These are phyloP conservation scores for Phyllosticta ampelicida DNA, from an alignment of 2,329 filamentous ascomycete species.

Conservation along the genomic window DNA sequence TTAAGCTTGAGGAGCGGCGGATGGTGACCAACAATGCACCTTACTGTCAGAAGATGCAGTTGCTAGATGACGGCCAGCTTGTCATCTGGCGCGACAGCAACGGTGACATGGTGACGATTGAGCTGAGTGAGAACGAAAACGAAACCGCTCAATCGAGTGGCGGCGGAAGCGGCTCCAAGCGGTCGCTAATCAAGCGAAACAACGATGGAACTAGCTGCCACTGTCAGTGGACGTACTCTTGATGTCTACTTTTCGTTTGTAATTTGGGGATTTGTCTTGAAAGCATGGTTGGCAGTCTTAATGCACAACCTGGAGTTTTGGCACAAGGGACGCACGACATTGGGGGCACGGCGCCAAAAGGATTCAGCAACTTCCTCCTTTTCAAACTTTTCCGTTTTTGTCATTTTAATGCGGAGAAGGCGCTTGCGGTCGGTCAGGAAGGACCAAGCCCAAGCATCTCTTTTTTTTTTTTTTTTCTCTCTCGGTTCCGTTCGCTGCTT, in stretches of 20 bases:
- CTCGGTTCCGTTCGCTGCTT: not conserved
- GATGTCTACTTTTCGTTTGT: not conserved
- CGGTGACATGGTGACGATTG: conserved; percentile 1
- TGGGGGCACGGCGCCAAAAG: not conserved
- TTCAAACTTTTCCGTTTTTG: not conserved
- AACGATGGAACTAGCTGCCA: conserved; percentile 6
- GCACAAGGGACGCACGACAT: not conserved
- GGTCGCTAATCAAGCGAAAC: conserved; percentile 1
- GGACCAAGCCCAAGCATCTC: not conserved
- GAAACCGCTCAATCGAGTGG: not conserved
- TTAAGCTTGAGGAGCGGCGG: conserved; percentile 58
- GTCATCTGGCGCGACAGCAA: conserved; percentile 6
- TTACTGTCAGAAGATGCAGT: conserved; percentile 55
- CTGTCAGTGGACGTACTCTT: conserved; percentile 10
- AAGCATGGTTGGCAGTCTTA: not conserved
- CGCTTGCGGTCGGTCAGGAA: not conserved
- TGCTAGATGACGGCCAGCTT: conserved; percentile 42
- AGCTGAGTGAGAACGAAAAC: conserved; percentile 5
- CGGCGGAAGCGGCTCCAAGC: not conserved
- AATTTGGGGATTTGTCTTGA: not conserved
- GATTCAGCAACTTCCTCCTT: not conserved
- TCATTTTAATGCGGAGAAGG: not conserved
- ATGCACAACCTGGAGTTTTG: not conserved
- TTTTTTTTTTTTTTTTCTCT: too few species aligned
- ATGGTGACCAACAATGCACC: conserved; percentile 35